Percentiles rank a stretch among this genome's conserved stretches.
Evolutionary conservation across 345 rosid genomes (phyloP).

Genomic region (Populus euphratica): DNA sequence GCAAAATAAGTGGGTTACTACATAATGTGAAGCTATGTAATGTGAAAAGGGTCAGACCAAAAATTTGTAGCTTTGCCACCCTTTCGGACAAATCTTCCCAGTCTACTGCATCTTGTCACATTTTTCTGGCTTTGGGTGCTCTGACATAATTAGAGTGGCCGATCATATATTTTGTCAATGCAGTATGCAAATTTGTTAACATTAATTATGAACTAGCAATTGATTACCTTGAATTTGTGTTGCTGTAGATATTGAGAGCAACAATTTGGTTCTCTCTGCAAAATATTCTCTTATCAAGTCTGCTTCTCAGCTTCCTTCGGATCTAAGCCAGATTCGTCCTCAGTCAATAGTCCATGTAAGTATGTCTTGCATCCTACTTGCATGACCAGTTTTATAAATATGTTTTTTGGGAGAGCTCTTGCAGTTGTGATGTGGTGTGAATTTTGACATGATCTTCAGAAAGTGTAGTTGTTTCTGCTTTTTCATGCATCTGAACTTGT

Average conservation of each 20-base stretch:
- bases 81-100: neutral
- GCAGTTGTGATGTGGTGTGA: neutral
- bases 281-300: slow-evolving; percentile 67
- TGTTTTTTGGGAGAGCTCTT: neutral
- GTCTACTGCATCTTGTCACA: neutral
- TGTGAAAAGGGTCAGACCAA: neutral
- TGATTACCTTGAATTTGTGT: neutral
- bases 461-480: neutral
- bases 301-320: slow-evolving; percentile 70
- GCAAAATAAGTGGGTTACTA: no score
- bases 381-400: neutral
- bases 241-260: slow-evolving; percentile 66
- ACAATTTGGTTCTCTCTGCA: slow-evolving; percentile 71
- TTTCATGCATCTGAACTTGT: neutral
- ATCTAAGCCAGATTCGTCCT: slow-evolving; percentile 51
- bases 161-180: neutral
- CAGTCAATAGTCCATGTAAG: slow-evolving; percentile 73
- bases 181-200: neutral
- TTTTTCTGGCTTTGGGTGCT: neutral
- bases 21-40: no score
- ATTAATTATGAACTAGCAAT: neutral
- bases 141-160: no score
- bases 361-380: neutral
- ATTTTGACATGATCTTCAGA: neutral
- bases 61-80: neutral